Conservation (phyloP, 129 eudicot species). For the Centaurea solstitialis region DNA sequence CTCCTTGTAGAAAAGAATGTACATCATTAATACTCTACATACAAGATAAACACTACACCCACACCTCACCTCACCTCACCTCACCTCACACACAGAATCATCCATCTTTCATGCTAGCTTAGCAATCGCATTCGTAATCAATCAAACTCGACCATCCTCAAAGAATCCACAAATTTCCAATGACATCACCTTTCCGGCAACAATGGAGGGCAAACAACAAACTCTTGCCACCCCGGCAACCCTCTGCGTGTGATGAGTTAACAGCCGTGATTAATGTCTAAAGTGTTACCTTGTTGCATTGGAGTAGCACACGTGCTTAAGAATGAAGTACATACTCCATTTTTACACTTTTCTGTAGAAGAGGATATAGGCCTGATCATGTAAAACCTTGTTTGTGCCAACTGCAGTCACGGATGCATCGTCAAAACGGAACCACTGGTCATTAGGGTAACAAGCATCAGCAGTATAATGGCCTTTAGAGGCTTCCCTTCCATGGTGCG, state of each 20-base stretch:
- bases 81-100: slow-evolving; percentile 9
- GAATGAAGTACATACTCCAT: not conserved
- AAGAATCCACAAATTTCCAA: not conserved
- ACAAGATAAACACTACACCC: slow-evolving; percentile 9
- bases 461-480: slow-evolving; percentile 96
- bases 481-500: slow-evolving; percentile 96
- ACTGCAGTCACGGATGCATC: slow-evolving; percentile 76
- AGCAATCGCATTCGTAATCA: not conserved
- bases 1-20: slow-evolving; percentile 13
- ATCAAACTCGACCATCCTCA: slow-evolving; percentile 15
- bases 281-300: slow-evolving; percentile 12
- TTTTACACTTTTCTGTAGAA: slow-evolving; percentile 68
- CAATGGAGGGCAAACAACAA: slow-evolving; percentile 3
- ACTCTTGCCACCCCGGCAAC: not conserved
- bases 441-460: slow-evolving; percentile 63
- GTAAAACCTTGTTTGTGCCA: slow-evolving; percentile 64
- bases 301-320: not conserved
- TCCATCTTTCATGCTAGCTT: slow-evolving; percentile 5
- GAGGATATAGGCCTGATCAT: slow-evolving; percentile 88
- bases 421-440: slow-evolving; percentile 86
- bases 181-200: not conserved
- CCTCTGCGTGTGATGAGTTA: not conserved
- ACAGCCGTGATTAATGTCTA: not conserved
- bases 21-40: slow-evolving; percentile 20
- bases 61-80: not conserved